phyloP scores from a whole-genome alignment of 73 alveolate genomes.

The Paramecium sonneborni region DNA sequence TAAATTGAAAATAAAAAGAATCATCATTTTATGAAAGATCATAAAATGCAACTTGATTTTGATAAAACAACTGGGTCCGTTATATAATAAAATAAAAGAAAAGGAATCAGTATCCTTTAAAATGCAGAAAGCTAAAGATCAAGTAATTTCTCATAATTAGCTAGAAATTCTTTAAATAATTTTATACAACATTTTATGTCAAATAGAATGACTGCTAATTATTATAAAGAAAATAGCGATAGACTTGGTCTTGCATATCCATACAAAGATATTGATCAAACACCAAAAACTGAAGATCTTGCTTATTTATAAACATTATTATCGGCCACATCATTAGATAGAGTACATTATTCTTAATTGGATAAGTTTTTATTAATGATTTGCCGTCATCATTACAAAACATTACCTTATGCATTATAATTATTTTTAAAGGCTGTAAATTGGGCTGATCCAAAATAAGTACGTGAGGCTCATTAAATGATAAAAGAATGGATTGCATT shows the following conservation, averaged over 20 bases:
- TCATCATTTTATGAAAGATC: neutral
- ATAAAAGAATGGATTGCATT: constrained; percentile 83
- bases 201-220: neutral
- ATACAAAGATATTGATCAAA: constrained; percentile 49
- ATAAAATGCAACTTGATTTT: neutral
- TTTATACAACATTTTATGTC: neutral
- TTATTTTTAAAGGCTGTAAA: constrained; percentile 69
- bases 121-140: constrained; percentile 42
- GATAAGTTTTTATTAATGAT: constrained; percentile 67
- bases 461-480: constrained; percentile 68
- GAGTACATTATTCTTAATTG: constrained; percentile 51
- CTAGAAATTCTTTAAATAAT: neutral
- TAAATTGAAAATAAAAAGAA: neutral
- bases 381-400: constrained; percentile 70
- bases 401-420: constrained; percentile 65
- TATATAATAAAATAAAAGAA: constrained; percentile 15
- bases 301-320: constrained; percentile 62
- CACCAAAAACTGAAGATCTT: constrained; percentile 72
- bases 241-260: neutral
- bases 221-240: neutral
- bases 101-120: constrained; percentile 49
- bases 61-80: neutral
- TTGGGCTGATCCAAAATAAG: constrained; percentile 70
- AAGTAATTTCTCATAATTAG: neutral
- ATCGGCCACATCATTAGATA: constrained; percentile 61